Conservation (phyloP, 2,329 filamentous ascomycete genomes). For the Claviceps fusiformis region DNA sequence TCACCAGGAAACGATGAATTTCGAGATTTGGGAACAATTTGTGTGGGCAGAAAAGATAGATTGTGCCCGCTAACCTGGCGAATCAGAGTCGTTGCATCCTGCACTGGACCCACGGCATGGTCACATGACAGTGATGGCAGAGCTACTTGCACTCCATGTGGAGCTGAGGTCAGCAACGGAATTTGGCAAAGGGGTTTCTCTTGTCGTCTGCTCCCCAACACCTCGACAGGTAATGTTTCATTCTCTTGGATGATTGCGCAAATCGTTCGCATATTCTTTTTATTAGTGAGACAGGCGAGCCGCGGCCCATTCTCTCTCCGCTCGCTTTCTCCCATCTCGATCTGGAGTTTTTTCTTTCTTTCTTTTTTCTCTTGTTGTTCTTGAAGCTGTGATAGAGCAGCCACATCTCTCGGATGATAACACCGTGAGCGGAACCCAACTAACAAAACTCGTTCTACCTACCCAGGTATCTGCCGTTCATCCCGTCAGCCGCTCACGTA, state of each 20-base stretch:
- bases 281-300: background rate
- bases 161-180: background rate
- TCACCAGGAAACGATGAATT: conserved; percentile 24
- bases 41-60: conserved; percentile 24
- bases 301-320: background rate
- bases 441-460: background rate
- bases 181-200: background rate
- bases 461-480: too few species aligned
- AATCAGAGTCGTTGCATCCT: conserved; percentile 17
- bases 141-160: background rate
- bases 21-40: conserved; percentile 29
- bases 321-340: background rate
- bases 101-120: background rate
- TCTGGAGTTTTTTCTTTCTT: too few species aligned
- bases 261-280: background rate
- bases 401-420: background rate
- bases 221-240: background rate
- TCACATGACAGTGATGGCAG: background rate
- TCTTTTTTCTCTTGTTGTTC: background rate
- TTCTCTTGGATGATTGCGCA: background rate
- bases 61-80: conserved; percentile 24
- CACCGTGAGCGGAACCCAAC: background rate
- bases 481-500: too few species aligned
- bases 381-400: background rate
- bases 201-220: background rate